Evolutionary conservation across 495 filamentous ascomycete species (phyloP).

Genomic region (Venustampulla echinocandica): DNA sequence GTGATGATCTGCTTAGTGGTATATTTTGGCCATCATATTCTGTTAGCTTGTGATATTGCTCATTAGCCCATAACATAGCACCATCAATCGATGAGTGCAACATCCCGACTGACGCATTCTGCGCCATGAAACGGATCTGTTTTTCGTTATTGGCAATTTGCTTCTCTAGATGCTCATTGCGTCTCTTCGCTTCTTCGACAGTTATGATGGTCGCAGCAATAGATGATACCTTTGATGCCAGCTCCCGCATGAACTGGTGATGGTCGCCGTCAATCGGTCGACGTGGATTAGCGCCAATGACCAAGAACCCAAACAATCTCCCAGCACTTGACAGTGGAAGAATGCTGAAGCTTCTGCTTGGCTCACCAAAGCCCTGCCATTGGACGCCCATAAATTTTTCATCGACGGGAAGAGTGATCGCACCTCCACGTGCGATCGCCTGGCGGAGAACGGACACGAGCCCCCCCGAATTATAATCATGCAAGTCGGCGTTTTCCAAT

Average conservation of each 20-base stretch:
- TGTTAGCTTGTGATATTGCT: constrained; percentile 15
- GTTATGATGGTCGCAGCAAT: constrained; percentile 60
- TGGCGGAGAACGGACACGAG: constrained; percentile 57
- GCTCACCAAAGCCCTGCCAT: constrained; percentile 53
- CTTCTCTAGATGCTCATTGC: constrained; percentile 4
- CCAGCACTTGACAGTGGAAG: constrained; percentile 65
- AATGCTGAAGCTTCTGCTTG: constrained; percentile 51
- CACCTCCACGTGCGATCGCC: constrained; percentile 46
- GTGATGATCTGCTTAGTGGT: constrained; percentile 25
- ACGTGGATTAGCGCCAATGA: constrained; percentile 13
- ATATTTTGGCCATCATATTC: constrained; percentile 28
- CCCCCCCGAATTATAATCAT: constrained; percentile 47
- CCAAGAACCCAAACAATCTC: constrained; percentile 37
- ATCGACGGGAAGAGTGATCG: constrained; percentile 45
- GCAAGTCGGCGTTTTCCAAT: constrained; percentile 44
- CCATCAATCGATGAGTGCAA: constrained; percentile 8
- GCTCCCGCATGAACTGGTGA: constrained; percentile 8
- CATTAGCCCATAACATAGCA: constrained; percentile 13
- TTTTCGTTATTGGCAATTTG: constrained; percentile 7
- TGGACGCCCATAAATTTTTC: constrained; percentile 45
- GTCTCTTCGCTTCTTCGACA: constrained; percentile 60
- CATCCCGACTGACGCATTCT: constrained; percentile 14
- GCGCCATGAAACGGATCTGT: constrained; percentile 13
- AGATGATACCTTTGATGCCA: constrained; percentile 32
- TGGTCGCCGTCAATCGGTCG: constrained; percentile 12